These are phyloP conservation scores for Globisporangium recalcitrans DNA, from an alignment of 352 stramenopile genomes.

Conservation along the genomic window DNA sequence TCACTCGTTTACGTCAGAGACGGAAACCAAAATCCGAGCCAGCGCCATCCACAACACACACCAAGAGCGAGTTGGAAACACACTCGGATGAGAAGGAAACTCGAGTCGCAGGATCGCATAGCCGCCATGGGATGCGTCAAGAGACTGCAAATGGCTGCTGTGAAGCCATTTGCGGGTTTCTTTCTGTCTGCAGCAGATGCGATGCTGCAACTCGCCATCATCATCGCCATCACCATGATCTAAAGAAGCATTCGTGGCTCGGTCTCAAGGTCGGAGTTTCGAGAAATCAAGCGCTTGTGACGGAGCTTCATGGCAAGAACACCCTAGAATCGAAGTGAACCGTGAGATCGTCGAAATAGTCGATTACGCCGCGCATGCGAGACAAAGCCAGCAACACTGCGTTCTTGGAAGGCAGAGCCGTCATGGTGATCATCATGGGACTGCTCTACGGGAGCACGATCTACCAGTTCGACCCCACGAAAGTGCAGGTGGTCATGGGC, in stretches of 20 bases:
- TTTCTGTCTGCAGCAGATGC: background rate
- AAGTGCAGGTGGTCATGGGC: constrained; percentile 28
- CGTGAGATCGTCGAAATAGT: background rate
- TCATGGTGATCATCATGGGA: constrained; percentile 28
- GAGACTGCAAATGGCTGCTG: background rate
- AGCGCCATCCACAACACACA: background rate
- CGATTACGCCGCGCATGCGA: background rate
- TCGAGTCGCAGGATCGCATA: background rate
- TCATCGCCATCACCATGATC: background rate
- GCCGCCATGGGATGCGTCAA: background rate
- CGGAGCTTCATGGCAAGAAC: background rate
- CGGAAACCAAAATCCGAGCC: background rate
- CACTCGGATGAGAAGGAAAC: background rate
- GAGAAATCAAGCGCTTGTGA: background rate
- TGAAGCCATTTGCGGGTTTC: too few relatives aligned
- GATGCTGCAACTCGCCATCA: background rate
- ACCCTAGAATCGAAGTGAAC: background rate
- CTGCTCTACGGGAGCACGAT: constrained; percentile 24
- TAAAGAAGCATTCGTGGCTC: background rate
- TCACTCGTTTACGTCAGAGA: background rate
- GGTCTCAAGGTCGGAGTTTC: background rate
- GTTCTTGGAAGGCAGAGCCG: constrained; percentile 16
- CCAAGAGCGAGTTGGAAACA: background rate
- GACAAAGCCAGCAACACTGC: constrained; percentile 6
- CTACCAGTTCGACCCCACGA: constrained; percentile 22